These are phyloP conservation scores for Podospora pseudoanserina DNA, from an alignment of 495 filamentous ascomycete species.

Conservation along the genomic window DNA sequence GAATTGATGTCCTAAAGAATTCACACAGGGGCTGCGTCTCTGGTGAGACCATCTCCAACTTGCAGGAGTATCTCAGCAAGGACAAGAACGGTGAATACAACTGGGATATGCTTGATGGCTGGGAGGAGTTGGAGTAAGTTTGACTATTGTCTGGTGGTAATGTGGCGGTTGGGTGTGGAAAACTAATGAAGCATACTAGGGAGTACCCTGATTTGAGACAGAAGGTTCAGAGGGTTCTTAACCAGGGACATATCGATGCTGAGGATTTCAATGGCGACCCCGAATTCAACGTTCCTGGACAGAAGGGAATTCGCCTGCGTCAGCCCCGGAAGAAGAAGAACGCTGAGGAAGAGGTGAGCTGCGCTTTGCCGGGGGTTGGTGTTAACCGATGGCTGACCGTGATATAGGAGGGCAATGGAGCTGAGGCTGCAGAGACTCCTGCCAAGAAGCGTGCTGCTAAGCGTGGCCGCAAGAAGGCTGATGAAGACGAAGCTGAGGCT, in stretches of 20 bases:
- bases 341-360: neutral
- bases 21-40: conserved; percentile 73
- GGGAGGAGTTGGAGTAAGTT: conserved; percentile 60
- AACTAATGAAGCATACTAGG: neutral
- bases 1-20: neutral
- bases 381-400: neutral
- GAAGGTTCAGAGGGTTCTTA: conserved; percentile 60
- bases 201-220: conserved; percentile 49
- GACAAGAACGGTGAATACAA: conserved; percentile 37
- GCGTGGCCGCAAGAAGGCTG: conserved; percentile 20
- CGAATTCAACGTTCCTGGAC: conserved; percentile 64
- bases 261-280: conserved; percentile 75
- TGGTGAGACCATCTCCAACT: conserved; percentile 55
- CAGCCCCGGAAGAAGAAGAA: conserved; percentile 40
- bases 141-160: neutral
- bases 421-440: conserved; percentile 5
- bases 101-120: conserved; percentile 60
- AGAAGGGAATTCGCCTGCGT: conserved; percentile 54
- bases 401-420: neutral
- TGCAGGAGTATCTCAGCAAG: conserved; percentile 44
- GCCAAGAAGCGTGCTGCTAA: conserved; percentile 24
- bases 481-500: conserved; percentile 36
- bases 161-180: neutral
- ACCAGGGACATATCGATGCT: conserved; percentile 68
- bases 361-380: neutral